Conservation (phyloP, 345 rosid species). For the Corchorus olitorius region DNA sequence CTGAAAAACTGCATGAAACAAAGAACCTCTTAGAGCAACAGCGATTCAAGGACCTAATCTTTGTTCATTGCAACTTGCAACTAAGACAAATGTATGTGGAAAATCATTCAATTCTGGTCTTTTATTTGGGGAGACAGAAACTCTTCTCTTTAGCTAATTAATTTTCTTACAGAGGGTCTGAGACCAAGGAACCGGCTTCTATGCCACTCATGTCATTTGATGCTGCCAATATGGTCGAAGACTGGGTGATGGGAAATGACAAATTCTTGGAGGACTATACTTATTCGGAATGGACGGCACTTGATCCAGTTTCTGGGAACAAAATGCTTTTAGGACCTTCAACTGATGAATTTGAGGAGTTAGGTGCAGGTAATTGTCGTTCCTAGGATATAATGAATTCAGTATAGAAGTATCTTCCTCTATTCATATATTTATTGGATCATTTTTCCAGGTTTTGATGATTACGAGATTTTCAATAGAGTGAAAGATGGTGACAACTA, state of each 20-base stretch:
- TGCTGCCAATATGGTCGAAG: constrained; percentile 52
- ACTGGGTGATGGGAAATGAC: constrained; percentile 71
- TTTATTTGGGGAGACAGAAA: background rate
- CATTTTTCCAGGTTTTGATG: constrained; percentile 70
- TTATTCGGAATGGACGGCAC: constrained; percentile 70
- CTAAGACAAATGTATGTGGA: constrained; percentile 62
- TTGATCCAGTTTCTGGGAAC: constrained; percentile 48
- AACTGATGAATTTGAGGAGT: constrained; percentile 60
- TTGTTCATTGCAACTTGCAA: constrained; percentile 82
- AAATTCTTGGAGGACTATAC: constrained; percentile 48
- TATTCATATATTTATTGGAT: background rate
- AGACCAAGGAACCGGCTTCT: constrained; percentile 38
- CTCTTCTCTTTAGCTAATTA: constrained; percentile 18
- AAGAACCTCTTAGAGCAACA: constrained; percentile 80
- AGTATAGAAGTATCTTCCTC: background rate
- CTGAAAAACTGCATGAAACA: constrained; percentile 52
- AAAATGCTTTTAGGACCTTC: constrained; percentile 42
- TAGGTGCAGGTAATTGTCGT: constrained; percentile 57
- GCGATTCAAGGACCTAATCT: constrained; percentile 66
- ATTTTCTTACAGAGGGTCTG: constrained; percentile 31
- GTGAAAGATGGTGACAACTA: constrained; percentile 33
- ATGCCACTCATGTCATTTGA: constrained; percentile 60
- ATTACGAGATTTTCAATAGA: constrained; percentile 65
- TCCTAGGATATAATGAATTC: constrained; percentile 12
- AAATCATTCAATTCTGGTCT: background rate